A percentile compares a stretch with the other conserved stretches of the same genome.
These are phyloP conservation scores for Paraconiothyrium brasiliense DNA, from an alignment of 2,329 filamentous ascomycete species.

Conservation along the genomic window DNA sequence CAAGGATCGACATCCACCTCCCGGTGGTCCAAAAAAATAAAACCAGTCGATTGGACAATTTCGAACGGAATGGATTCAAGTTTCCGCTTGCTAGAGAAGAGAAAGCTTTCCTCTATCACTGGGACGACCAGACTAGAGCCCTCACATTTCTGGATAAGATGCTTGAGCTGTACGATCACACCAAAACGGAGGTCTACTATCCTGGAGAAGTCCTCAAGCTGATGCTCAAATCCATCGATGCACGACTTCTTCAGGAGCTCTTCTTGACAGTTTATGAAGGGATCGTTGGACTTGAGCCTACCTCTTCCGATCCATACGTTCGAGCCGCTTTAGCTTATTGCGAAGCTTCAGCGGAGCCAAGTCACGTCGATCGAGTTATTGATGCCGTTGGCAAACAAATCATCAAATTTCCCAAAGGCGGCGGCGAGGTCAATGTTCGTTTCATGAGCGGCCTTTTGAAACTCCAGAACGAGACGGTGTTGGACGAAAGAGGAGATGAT, in stretches of 20 bases:
- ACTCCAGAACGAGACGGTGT: conserved; percentile 33
- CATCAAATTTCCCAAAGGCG: conserved; percentile 28
- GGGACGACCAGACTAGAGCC: conserved; percentile 41
- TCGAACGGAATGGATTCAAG: conserved; percentile 31
- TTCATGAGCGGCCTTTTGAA: conserved; percentile 40
- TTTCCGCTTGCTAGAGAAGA: conserved; percentile 43
- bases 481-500: conserved; percentile 28
- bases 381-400: conserved; percentile 30
- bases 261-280: conserved; percentile 43
- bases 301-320: conserved; percentile 43
- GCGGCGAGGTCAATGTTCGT: conserved; percentile 35
- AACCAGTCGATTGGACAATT: conserved; percentile 26
- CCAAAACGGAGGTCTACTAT: conserved; percentile 42
- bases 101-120: conserved; percentile 31
- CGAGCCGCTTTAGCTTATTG: conserved; percentile 44
- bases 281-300: conserved; percentile 32
- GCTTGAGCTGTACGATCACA: conserved; percentile 43
- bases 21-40: conserved; percentile 17
- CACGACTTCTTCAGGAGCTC: conserved; percentile 26
- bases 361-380: conserved; percentile 32
- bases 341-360: conserved; percentile 27
- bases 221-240: conserved; percentile 38
- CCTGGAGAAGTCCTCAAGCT: conserved; percentile 47
- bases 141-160: conserved; percentile 47
- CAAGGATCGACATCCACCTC: conserved; percentile 37